phyloP scores from a whole-genome alignment of 352 stramenopile species.

The Phytopythium mirpurense region DNA sequence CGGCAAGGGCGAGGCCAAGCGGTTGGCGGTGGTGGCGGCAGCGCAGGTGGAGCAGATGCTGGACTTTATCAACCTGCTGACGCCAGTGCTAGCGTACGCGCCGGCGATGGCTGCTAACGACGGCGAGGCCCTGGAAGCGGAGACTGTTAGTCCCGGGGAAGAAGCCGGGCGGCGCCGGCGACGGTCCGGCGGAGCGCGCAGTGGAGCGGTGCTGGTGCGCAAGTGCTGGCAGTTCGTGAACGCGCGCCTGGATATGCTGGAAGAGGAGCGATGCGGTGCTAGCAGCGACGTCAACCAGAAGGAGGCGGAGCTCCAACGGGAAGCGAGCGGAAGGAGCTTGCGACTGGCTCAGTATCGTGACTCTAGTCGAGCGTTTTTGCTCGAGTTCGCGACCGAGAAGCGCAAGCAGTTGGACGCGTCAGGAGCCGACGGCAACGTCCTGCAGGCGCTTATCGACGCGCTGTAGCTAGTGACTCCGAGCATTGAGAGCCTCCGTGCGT shows the following conservation, averaged over 20 bases:
- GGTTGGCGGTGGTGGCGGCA: conserved; percentile 4
- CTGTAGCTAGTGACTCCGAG: conserved; percentile 10
- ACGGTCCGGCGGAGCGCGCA: conserved; percentile 11
- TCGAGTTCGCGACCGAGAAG: conserved; percentile 16
- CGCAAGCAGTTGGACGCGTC: conserved; percentile 9
- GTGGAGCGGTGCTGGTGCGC: conserved; percentile 27
- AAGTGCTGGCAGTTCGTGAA: conserved; percentile 30
- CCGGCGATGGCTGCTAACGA: neutral
- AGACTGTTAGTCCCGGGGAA: neutral
- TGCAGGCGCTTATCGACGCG: conserved; percentile 19
- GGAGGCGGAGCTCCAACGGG: neutral
- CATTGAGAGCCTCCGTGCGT: conserved; percentile 5
- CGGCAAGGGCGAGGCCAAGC: neutral
- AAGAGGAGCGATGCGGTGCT: neutral
- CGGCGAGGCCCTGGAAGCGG: neutral
- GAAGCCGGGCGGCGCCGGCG: neutral
- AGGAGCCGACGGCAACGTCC: conserved; percentile 13
- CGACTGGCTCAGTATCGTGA: conserved; percentile 12
- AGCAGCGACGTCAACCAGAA: neutral
- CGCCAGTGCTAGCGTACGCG: conserved; percentile 30
- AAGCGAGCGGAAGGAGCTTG: neutral
- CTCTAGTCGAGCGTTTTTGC: conserved; percentile 16
- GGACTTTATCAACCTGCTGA: conserved; percentile 51
- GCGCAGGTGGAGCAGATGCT: conserved; percentile 50
- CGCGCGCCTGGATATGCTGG: conserved; percentile 6